Base-by-base conservation (phyloP, 139 green algal species). In the Tetraselmis striata region DNA sequence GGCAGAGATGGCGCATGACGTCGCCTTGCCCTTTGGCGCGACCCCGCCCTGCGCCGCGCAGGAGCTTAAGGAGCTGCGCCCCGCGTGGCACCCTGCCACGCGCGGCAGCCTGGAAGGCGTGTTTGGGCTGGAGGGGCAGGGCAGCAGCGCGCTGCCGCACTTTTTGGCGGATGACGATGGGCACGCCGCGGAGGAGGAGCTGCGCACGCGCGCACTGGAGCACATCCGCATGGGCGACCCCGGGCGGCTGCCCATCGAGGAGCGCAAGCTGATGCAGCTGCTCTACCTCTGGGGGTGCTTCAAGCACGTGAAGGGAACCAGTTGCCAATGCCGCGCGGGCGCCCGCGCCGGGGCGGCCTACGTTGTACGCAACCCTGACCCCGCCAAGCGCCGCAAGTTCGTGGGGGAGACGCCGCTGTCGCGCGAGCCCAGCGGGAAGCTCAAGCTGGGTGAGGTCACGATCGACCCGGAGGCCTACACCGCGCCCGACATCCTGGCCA, bases 391-490 rank as follows among this genome's bases (percentile, higher is more conserved):
- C 5, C 45, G 45, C 11, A 67, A 18, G 45, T 67, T 67, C 18
- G 45, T 67, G 45, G 45, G 45, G 5, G 45, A 5, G 45, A 67
- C n/a, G 45, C 45, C 45, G 45, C 45, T 18, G 18, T 18, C n/a
- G n/a, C n/a, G n/a, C n/a, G n/a, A n/a, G n/a, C n/a, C n/a, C n/a
- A n/a, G n/a, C n/a, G n/a, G n/a, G n/a, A 29, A 29, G 74, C 26
- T 28, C 5, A 2, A 18, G 23, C 74, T 29, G 74, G 74, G 74
- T 2, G 74, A 77, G 5, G 25, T 2, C 74, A 18, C 22, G 5
- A 77, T 77, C 74, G 25, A 77, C 74, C 2, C 74, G 74, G 74
- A 77, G 26, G 2, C 74, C 23, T 77, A 29, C 74, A 77, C 74
- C 74, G 26, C n/a, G 74, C 74, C 25, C 74, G 26, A 28, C 74